These are phyloP conservation scores for Mycena maculata DNA, from an alignment of 768 basidiomycete genomes.

Conservation along the genomic window DNA sequence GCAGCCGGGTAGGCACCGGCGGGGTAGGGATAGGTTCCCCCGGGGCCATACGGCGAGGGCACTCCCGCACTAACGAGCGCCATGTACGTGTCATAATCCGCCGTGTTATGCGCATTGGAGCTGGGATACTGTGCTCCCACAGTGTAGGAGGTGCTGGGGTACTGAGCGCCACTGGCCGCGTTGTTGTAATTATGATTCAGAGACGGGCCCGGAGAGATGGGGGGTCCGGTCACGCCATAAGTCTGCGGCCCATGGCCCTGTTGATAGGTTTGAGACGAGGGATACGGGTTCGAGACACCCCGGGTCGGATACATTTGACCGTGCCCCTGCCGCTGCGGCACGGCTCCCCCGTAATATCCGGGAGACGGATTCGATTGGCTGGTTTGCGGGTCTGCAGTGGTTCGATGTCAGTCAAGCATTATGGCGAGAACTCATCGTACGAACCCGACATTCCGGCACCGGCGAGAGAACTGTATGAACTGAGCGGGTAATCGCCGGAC, in stretches of 20 bases:
- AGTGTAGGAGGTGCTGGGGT: not conserved
- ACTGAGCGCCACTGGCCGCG: not conserved
- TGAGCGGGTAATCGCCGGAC: not conserved
- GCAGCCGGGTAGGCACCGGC: not conserved
- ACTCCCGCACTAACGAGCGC: not conserved
- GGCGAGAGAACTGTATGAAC: conserved; percentile 19
- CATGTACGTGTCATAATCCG: not conserved
- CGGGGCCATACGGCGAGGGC: no score
- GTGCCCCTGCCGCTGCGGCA: not conserved
- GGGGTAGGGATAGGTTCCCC: not conserved
- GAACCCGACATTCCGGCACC: conserved; percentile 18
- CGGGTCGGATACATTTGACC: not conserved
- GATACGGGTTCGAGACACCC: not conserved
- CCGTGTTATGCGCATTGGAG: not conserved
- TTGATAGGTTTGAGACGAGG: not conserved
- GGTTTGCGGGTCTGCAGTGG: not conserved
- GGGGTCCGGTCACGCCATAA: conserved; percentile 9
- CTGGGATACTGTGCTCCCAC: not conserved
- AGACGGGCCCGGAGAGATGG: not conserved
- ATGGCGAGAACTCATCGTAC: not conserved
- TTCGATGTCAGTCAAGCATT: not conserved
- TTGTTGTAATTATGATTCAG: not conserved
- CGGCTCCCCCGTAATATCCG: not conserved
- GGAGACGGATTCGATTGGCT: not conserved
- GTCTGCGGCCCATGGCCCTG: not conserved